Evolutionary conservation across 2,329 filamentous ascomycete species (phyloP), one percentile per base, ranked within the genome.

Genomic region (Exophiala sp.): DNA sequence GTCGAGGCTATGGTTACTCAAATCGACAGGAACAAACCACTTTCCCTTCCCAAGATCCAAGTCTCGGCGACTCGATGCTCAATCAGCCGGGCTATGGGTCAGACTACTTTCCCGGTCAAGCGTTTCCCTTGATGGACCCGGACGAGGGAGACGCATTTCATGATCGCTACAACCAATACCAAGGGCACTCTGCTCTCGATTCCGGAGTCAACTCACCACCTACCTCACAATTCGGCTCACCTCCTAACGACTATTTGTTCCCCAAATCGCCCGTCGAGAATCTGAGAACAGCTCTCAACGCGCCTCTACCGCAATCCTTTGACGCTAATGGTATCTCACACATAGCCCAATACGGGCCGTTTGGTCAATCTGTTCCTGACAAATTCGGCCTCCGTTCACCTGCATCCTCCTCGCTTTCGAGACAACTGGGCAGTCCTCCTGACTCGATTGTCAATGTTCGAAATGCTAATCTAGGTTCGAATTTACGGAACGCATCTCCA

Each of bases 251-350:
- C 50, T 81, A 86, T 55, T 84, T 88, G n/a, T 78, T 91, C 36
- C 88, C 88, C 20, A 81, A 94, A 48, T 95, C 91, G 11, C 90
- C 91, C 0, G 81, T 81, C 46, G 82, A 83, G 47, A 79, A 78
- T 63, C 50, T 59, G n/a, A 83, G 83, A 49, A 94, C 89, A n/a
- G 89, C 95, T 11, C 81, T 96, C 59, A 92, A 97, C 73, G 94
- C 91, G 2, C 91, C 90, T 12, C 81, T 97, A 7, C 94, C 94
- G 1, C 89, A 91, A 7, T 97, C 92, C 0, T 96, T 97, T 69
- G 94, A 97, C 71, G 95, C 91, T 64, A 94, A 96, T 66, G 92
- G 91, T 46, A 89, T 96, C 49, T 96, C 91, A 9, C 89, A 92
- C 69, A 91, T 90, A 58, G 91, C 92, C 14, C 84, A 90, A 55